Evolutionary conservation across 2,329 filamentous ascomycete species (phyloP), one percentile per base, ranked within the genome.

Genomic region (Penicillium sp.): DNA sequence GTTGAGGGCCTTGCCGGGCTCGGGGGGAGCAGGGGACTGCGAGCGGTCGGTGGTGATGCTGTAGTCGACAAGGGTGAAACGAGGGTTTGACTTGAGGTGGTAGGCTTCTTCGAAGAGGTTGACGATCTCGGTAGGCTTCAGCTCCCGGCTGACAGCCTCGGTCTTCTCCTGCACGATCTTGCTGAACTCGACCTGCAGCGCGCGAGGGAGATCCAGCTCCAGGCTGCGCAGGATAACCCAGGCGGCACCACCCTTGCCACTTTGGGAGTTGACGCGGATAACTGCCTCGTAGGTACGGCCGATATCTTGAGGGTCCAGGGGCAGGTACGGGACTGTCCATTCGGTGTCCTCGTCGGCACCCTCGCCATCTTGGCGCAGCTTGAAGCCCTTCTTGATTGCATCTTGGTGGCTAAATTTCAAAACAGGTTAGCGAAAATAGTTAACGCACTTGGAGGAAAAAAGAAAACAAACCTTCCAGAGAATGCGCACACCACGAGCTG

Each of bases 261-360:
- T 91, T 75, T 97, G 93, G 19, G 91, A 96, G 81, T 97, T 99
- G 83, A 97, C 93, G 59, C 93, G 90, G 73, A 97, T 97, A 72
- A 97, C 89, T 58, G 93, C 93, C 78, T 97, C 93, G 83, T 97
- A 97, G n/a, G 88, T 97, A 57, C 93, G 87, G 50, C 93, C 93
- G 63, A 97, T 96, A 70, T 97, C 93, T 70, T 89, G 83, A 6
- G 93, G 93, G 70, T 97, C 93, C 68, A 97, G 84, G 13, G 93
- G 93, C 49, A 97, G 87, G 73, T 97, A 97, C 0, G 93, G 93
- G 39, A 97, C 83, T 66, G 90, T 80, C 93, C 93, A 97, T 41
- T 78, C 80, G 69, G 55, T 53, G n/a, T 87, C 85, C 56, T 93
- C 86, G 70, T 83, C 79, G 6, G 77, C 79, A 45, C 82, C 80